phyloP scores from a whole-genome alignment of 805 yeast genomes.

The Wickerhamomyces sydowiorum region DNA sequence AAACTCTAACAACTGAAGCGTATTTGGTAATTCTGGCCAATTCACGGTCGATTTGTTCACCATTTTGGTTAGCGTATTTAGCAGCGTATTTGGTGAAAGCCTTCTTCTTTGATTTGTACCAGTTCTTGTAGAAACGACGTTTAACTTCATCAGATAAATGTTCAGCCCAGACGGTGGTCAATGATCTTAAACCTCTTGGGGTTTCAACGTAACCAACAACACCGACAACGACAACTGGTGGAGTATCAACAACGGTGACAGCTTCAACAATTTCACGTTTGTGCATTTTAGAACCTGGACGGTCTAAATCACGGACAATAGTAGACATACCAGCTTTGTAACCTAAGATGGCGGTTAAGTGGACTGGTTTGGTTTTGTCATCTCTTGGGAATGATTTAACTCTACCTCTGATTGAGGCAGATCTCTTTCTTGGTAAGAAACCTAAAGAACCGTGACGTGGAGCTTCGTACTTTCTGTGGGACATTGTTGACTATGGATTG shows the following conservation, averaged over 20 bases:
- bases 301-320: slow-evolving; percentile 99
- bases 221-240: slow-evolving; percentile 98
- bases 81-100: slow-evolving; percentile 99
- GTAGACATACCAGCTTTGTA: slow-evolving; percentile 99
- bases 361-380: slow-evolving; percentile 95
- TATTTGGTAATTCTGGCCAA: slow-evolving; percentile 98
- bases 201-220: slow-evolving; percentile 99
- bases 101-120: slow-evolving; percentile 99
- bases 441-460: slow-evolving; percentile 99
- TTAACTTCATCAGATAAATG: slow-evolving; percentile 98
- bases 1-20: slow-evolving; percentile 97
- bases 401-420: slow-evolving; percentile 97
- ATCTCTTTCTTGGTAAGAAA: slow-evolving; percentile 99
- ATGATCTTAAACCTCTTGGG: slow-evolving; percentile 99
- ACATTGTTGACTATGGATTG: slow-evolving; percentile 48
- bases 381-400: slow-evolving; percentile 99
- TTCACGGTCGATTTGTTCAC: slow-evolving; percentile 87
- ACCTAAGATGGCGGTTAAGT: slow-evolving; percentile 99
- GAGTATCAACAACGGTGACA: slow-evolving; percentile 98
- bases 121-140: slow-evolving; percentile 99
- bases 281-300: slow-evolving; percentile 99
- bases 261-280: slow-evolving; percentile 99
- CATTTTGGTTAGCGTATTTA: slow-evolving; percentile 89
- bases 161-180: slow-evolving; percentile 99
- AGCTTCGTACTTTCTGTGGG: slow-evolving; percentile 99